Evolutionary conservation across 148 eudicot species (phyloP), one percentile per base, ranked within the genome.

Genomic region (Camellia granthamiana): DNA sequence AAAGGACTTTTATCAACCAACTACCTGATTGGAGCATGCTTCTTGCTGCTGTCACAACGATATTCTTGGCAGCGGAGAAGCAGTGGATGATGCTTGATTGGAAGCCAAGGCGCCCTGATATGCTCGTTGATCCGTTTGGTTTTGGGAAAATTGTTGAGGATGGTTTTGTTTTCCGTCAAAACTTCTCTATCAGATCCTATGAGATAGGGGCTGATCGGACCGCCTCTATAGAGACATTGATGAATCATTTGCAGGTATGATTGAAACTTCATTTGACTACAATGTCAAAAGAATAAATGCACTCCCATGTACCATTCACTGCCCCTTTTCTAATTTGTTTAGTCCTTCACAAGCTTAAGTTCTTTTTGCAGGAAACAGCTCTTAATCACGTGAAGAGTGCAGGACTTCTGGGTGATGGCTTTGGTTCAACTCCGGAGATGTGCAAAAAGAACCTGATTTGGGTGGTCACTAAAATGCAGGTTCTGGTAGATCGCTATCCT

Each of bases 11-110:
- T 71, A 91, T 92, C 66, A 96, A 96, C 74, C 97, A 92, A 21
- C 90, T 96, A 86, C 99, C 99, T 9, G 99, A 96, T 82, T 96
- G 99, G 99, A 97, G 99, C 83, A 91, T 97, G 98, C 99, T 97
- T 73, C 94, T 97, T 84, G 99, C 98, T 80, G 99, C 99, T 16
- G 93, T 97, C 69, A 97, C 99, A 3, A 94, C 98, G 0, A 84
- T 94, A 14, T 94, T 97, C 81, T 89, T 97, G 90, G 98, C 99
- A 30, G 99, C 99, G 4, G 99, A 97, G 89, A 94, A 97, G 91
- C 99, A 97, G 69, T 97, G 99, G 99, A 92, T 88, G 97, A 92
- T 92, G 97, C 92, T 97, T 68, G 98, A 93, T 80, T 97, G 99
- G 99, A 97, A 97, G 82, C 91, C 98, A 1, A 94, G 86, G 88